phyloP scores from a whole-genome alignment of 148 eudicot species.

The Rhododendron mucronatum region DNA sequence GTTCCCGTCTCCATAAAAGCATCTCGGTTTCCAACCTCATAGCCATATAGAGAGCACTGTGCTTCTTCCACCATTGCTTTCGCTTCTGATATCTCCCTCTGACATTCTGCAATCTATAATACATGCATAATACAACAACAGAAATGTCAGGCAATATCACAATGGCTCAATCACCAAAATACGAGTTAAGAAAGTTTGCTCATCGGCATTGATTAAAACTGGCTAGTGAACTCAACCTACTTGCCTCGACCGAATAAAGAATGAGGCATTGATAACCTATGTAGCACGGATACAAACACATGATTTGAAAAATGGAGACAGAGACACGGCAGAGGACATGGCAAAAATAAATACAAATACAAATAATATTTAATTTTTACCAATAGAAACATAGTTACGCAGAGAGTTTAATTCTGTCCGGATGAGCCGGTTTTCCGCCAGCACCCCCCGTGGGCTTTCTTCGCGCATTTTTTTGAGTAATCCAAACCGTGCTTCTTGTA shows the following conservation, averaged over 20 bases:
- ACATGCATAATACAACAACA: background rate
- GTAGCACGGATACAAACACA: too few relatives aligned
- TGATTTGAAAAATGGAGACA: too few relatives aligned
- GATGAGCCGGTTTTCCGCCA: too few relatives aligned
- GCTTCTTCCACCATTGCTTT: slow-evolving; percentile 82
- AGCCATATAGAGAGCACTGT: slow-evolving; percentile 40
- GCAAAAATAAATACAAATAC: too few relatives aligned
- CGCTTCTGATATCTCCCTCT: slow-evolving; percentile 73
- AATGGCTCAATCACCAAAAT: background rate
- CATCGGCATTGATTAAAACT: background rate
- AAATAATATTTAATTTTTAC: too few relatives aligned
- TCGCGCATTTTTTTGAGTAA: too few relatives aligned
- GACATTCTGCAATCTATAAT: slow-evolving; percentile 87
- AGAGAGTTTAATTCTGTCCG: too few relatives aligned
- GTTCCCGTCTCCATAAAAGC: background rate
- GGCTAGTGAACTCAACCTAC: background rate
- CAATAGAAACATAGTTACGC: too few relatives aligned
- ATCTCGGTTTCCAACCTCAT: slow-evolving; percentile 11
- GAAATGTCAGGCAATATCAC: background rate
- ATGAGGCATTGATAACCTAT: background rate
- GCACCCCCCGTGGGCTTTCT: too few relatives aligned
- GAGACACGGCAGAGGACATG: too few relatives aligned
- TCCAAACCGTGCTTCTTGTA: too few relatives aligned
- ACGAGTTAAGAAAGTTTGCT: background rate
- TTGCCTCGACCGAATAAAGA: background rate